These are phyloP conservation scores for Colletotrichum incanum DNA, from an alignment of 2,329 filamentous ascomycete species.

Conservation along the genomic window DNA sequence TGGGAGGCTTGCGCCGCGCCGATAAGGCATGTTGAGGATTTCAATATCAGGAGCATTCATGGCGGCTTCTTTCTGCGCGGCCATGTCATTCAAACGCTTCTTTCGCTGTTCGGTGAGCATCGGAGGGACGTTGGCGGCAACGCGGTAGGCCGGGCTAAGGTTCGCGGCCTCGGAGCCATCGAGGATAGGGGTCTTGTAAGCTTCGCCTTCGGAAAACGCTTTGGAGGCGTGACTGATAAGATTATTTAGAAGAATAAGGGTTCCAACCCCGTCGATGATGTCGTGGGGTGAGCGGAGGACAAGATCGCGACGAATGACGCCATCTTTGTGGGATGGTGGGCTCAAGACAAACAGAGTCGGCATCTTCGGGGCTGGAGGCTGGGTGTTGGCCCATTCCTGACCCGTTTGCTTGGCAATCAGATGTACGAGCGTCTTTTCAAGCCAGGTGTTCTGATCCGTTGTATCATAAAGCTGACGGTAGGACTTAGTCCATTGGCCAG, in stretches of 20 bases:
- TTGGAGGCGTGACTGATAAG: slow-evolving; percentile 47
- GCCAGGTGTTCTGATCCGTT: slow-evolving; percentile 46
- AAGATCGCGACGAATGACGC: slow-evolving; percentile 49
- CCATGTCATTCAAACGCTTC: slow-evolving; percentile 39
- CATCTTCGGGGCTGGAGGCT: slow-evolving; percentile 51
- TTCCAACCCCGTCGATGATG: slow-evolving; percentile 59
- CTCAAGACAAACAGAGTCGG: slow-evolving; percentile 54
- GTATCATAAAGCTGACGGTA: slow-evolving; percentile 45
- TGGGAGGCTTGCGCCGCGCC: slow-evolving; percentile 38
- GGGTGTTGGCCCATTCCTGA: slow-evolving; percentile 53
- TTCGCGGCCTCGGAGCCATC: slow-evolving; percentile 44
- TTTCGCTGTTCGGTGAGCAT: slow-evolving; percentile 39
- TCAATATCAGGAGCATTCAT: slow-evolving; percentile 17
- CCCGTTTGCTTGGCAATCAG: slow-evolving; percentile 48
- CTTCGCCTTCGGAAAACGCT: slow-evolving; percentile 43
- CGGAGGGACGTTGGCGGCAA: slow-evolving; percentile 46
- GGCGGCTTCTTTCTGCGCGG: slow-evolving; percentile 21
- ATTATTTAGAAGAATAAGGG: slow-evolving; percentile 54
- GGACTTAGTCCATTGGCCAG: slow-evolving; percentile 48
- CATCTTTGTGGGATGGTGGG: slow-evolving; percentile 30
- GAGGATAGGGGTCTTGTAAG: slow-evolving; percentile 39
- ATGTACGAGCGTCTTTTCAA: slow-evolving; percentile 50
- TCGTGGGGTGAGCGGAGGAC: slow-evolving; percentile 57
- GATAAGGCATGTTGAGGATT: slow-evolving; percentile 46
- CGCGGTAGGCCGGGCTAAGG: slow-evolving; percentile 49